phyloP scores from a whole-genome alignment of 345 rosid genomes.

The Syzygium aqueum region DNA sequence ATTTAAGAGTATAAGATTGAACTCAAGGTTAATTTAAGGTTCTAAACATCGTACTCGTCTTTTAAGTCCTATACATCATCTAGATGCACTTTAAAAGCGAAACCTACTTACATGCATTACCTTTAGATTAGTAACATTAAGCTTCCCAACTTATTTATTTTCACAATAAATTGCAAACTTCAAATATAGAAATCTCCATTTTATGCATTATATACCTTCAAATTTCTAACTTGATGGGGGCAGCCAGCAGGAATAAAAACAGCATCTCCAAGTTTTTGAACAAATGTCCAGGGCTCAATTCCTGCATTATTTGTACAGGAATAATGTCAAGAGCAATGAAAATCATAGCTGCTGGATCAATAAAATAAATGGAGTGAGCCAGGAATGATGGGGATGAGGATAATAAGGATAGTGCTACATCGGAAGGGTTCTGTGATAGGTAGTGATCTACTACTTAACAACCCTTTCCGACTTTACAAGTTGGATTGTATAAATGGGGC shows the following conservation, averaged over 20 bases:
- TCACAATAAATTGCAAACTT: neutral
- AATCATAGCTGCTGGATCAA: neutral
- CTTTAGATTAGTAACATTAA: neutral
- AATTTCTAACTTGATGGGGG: slow-evolving; percentile 50
- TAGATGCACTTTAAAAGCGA: neutral
- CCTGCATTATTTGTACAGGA: slow-evolving; percentile 1
- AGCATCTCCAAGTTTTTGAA: slow-evolving; percentile 47
- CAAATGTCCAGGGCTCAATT: slow-evolving; percentile 51
- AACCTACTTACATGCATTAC: neutral
- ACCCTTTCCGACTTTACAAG: neutral
- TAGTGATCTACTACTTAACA: neutral
- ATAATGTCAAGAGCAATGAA: neutral
- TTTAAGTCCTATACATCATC: neutral
- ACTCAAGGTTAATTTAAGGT: neutral
- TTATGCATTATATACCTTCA: slow-evolving; percentile 19
- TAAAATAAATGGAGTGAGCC: neutral
- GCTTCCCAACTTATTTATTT: neutral
- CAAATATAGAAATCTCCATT: neutral
- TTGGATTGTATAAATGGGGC: neutral
- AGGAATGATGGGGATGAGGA: neutral
- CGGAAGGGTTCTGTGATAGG: neutral
- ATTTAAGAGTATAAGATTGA: neutral
- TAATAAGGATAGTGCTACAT: neutral
- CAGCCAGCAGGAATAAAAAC: slow-evolving; percentile 55
- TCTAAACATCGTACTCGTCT: neutral